Evolutionary conservation across 2,329 filamentous ascomycete genomes (phyloP).

Genomic region (Scopulariopsis brevicaulis): DNA sequence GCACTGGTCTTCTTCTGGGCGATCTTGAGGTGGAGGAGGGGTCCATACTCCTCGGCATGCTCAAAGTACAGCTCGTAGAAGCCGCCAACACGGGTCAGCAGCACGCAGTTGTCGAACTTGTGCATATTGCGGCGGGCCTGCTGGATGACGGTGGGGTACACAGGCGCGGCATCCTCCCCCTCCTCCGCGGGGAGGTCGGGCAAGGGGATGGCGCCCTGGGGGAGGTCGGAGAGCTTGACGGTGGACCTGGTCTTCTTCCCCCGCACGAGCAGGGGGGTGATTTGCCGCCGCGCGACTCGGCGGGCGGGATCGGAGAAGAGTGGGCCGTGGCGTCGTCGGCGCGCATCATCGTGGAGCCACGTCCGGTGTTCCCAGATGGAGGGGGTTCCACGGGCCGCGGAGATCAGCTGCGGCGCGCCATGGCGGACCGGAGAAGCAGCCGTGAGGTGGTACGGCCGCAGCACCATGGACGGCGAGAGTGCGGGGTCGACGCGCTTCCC

Average conservation of each 20-base stretch:
- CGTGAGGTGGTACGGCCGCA: background rate
- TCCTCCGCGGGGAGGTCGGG: slow-evolving; percentile 13
- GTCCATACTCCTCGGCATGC: slow-evolving; percentile 81
- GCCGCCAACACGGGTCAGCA: slow-evolving; percentile 83
- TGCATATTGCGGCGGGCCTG: slow-evolving; percentile 84
- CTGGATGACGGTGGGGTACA: slow-evolving; percentile 79
- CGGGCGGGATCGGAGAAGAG: background rate
- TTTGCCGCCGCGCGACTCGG: background rate
- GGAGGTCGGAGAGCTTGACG: slow-evolving; percentile 43
- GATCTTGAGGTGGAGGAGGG: slow-evolving; percentile 79
- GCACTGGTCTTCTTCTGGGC: slow-evolving; percentile 69
- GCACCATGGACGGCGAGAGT: slow-evolving; percentile 2
- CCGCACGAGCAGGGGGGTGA: slow-evolving; percentile 15
- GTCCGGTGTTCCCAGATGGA: background rate
- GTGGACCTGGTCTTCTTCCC: slow-evolving; percentile 44
- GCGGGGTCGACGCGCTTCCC: background rate
- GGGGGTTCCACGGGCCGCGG: background rate
- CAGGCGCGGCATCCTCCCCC: slow-evolving; percentile 29
- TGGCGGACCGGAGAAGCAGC: background rate
- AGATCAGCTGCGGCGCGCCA: background rate
- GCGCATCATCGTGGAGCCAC: background rate
- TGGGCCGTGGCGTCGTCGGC: background rate
- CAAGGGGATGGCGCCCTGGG: slow-evolving; percentile 35
- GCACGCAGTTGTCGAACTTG: slow-evolving; percentile 80
- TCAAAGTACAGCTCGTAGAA: slow-evolving; percentile 99